Evolutionary conservation across 345 rosid genomes (phyloP).

Genomic region (Eutrema japonicum): DNA sequence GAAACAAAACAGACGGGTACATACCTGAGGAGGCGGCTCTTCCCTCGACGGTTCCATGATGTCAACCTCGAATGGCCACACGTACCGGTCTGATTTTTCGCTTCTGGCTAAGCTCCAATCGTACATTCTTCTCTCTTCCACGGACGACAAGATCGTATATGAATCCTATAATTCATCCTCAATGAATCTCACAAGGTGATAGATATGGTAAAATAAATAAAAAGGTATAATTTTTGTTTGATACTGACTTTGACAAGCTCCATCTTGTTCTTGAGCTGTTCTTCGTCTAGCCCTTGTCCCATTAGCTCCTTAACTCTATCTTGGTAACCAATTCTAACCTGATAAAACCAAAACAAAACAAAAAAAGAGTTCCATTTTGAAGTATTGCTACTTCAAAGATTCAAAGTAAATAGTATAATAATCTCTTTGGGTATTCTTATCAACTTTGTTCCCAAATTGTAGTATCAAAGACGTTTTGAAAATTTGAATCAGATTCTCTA

Average conservation of each 20-base stretch:
- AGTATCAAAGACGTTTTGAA: background rate
- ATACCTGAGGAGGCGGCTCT: constrained; percentile 68
- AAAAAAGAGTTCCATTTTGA: background rate
- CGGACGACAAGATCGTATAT: constrained; percentile 61
- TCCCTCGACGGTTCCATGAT: constrained; percentile 47
- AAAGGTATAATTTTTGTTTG: background rate
- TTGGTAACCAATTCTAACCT: constrained; percentile 58
- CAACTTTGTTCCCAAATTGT: background rate
- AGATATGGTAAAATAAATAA: background rate
- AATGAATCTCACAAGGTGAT: constrained; percentile 1
- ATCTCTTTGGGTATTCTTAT: background rate
- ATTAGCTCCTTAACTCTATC: constrained; percentile 56
- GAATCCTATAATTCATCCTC: constrained; percentile 56
- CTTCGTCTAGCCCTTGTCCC: constrained; percentile 63
- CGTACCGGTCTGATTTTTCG: constrained; percentile 57
- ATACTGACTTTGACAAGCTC: constrained; percentile 59
- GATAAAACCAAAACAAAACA: background rate
- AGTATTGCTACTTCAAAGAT: background rate
- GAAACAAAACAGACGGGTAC: background rate
- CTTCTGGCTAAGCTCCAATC: constrained; percentile 91
- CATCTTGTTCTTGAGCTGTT: constrained; percentile 53
- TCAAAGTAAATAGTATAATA: background rate
- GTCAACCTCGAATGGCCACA: constrained; percentile 85
- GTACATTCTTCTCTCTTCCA: constrained; percentile 80
- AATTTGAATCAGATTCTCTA: background rate